A percentile compares a stretch with the other conserved stretches of the same genome.
Evolutionary conservation across 768 basidiomycete species (phyloP).

Genomic region (Pleurotus giganteus): DNA sequence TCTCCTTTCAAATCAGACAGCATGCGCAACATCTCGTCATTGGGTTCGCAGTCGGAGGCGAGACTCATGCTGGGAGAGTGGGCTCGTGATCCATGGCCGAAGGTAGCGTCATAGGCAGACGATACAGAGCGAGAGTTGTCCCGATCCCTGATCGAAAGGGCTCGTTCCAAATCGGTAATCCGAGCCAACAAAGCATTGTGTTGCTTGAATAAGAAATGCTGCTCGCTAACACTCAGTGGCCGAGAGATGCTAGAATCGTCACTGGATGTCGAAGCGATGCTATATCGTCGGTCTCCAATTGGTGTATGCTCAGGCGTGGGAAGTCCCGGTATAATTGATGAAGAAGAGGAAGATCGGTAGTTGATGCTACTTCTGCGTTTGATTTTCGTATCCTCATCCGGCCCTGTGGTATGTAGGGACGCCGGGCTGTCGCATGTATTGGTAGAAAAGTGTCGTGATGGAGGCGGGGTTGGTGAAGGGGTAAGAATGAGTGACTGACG

Average conservation of each 20-base stretch:
- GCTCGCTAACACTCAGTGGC: constrained; percentile 70
- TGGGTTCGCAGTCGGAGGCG: constrained; percentile 46
- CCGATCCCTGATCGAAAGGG: constrained; percentile 45
- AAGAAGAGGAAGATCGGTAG: constrained; percentile 53
- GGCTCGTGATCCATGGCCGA: constrained; percentile 20
- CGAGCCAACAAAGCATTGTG: constrained; percentile 81
- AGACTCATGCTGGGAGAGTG: constrained; percentile 20
- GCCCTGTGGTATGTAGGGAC: constrained; percentile 15
- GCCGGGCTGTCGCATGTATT: constrained; percentile 27
- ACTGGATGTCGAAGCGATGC: constrained; percentile 23
- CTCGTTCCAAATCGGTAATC: constrained; percentile 78
- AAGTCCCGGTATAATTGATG: constrained; percentile 38
- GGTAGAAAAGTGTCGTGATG: constrained; percentile 33
- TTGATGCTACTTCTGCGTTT: constrained; percentile 69
- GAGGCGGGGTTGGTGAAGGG: constrained; percentile 28
- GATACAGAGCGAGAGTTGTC: constrained; percentile 52
- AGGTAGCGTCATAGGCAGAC: constrained; percentile 38
- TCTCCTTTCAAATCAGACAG: constrained; percentile 82
- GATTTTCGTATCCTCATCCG: constrained; percentile 31
- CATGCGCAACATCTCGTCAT: constrained; percentile 76
- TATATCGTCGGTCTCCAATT: constrained; percentile 43
- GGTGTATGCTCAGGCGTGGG: constrained; percentile 80
- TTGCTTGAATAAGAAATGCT: constrained; percentile 83
- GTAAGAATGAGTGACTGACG: constrained; percentile 30
- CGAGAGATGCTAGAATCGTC: constrained; percentile 39